phyloP scores from a whole-genome alignment of 805 yeast genomes.

The Komagataella mondaviorum region DNA sequence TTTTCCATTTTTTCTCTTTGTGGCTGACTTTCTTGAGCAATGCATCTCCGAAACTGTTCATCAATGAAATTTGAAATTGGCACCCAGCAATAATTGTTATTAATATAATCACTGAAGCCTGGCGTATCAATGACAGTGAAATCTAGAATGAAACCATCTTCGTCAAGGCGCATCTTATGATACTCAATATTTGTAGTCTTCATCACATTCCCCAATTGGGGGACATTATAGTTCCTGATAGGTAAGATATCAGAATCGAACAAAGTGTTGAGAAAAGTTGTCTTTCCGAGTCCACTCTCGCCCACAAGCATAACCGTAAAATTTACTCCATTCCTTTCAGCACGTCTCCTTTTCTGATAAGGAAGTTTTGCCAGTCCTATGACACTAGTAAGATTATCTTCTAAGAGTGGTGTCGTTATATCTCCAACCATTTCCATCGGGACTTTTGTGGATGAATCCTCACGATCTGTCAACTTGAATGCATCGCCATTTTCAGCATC shows the following conservation, averaged over 20 bases:
- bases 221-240: slow-evolving; percentile 20
- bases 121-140: slow-evolving; percentile 60
- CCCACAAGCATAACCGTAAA: slow-evolving; percentile 82
- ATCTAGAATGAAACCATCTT: slow-evolving; percentile 42
- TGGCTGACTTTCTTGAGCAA: slow-evolving; percentile 73
- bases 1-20: slow-evolving; percentile 40
- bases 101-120: slow-evolving; percentile 60
- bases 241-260: slow-evolving; percentile 36
- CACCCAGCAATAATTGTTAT: slow-evolving; percentile 55
- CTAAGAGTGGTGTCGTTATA: not conserved
- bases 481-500: not conserved
- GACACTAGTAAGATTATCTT: not conserved
- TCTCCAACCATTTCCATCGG: not conserved
- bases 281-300: slow-evolving; percentile 68
- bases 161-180: slow-evolving; percentile 39
- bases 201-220: slow-evolving; percentile 6
- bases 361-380: not conserved
- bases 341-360: not conserved
- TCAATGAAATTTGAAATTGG: slow-evolving; percentile 66
- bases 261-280: slow-evolving; percentile 70
- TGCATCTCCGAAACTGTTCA: slow-evolving; percentile 55
- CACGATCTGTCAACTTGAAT: not conserved
- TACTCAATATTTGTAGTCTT: slow-evolving; percentile 17
- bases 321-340: slow-evolving; percentile 38
- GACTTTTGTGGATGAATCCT: not conserved